Conservation (phyloP, 495 filamentous ascomycete species). For the Xanthoparmelia taractica region DNA sequence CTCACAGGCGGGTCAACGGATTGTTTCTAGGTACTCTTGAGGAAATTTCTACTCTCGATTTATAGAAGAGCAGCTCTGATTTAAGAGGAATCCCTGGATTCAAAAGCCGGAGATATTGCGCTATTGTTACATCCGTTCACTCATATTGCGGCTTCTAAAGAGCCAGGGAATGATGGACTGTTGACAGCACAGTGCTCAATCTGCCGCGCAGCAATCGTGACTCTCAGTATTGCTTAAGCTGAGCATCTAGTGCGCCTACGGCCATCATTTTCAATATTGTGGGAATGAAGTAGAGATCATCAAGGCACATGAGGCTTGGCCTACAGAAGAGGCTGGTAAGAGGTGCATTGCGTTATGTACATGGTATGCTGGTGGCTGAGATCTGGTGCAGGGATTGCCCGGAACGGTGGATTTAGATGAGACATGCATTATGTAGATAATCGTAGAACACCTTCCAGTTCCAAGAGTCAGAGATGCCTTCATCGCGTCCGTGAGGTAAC, state of each 20-base stretch:
- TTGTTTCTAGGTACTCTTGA: no score
- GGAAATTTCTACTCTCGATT: no score
- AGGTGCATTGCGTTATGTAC: slow-evolving; percentile 9
- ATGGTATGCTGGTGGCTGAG: neutral
- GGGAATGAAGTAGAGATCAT: neutral
- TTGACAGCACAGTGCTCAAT: slow-evolving; percentile 17
- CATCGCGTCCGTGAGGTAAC: slow-evolving; percentile 93
- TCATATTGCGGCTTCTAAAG: neutral
- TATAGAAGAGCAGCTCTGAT: no score
- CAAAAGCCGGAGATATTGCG: slow-evolving; percentile 6
- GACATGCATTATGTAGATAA: neutral
- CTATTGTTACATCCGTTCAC: slow-evolving; percentile 19
- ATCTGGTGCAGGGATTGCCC: neutral
- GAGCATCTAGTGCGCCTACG: slow-evolving; percentile 17
- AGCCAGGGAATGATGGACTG: slow-evolving; percentile 13
- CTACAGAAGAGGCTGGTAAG: neutral
- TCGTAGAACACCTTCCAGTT: slow-evolving; percentile 39
- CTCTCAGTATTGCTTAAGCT: slow-evolving; percentile 13
- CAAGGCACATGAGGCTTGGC: neutral
- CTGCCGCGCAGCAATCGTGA: slow-evolving; percentile 19
- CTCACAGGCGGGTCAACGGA: no score
- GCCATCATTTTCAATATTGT: neutral
- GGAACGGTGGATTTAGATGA: neutral
- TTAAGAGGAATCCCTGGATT: no score
- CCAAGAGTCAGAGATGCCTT: slow-evolving; percentile 88